phyloP scores from a whole-genome alignment of 2,329 filamentous ascomycete species.

The Beauveria scarabaeidicola region DNA sequence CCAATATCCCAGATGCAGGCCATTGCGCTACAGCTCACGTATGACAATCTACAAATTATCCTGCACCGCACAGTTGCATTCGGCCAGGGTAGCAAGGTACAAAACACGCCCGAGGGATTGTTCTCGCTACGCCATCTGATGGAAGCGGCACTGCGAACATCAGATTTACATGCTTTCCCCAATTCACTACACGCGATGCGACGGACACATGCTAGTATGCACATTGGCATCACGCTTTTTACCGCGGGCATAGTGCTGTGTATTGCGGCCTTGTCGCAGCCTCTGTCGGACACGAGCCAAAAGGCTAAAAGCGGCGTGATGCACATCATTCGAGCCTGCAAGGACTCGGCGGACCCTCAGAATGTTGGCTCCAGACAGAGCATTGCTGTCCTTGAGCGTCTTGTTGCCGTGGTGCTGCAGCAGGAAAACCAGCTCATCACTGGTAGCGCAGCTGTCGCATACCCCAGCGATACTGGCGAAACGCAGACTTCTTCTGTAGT shows the following conservation, averaged over 20 bases:
- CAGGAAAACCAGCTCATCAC: conserved; percentile 11
- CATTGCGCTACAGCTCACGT: conserved; percentile 6
- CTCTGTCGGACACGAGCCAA: conserved; percentile 4
- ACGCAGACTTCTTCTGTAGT: background rate
- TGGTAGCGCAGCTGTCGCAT: background rate
- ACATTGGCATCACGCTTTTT: conserved; percentile 11
- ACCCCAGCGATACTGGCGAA: background rate
- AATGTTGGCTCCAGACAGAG: conserved; percentile 7
- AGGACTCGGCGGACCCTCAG: background rate
- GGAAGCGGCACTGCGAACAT: conserved; percentile 1
- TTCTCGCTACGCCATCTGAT: conserved; percentile 3
- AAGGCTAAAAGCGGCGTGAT: conserved; percentile 9
- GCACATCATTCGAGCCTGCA: conserved; percentile 9
- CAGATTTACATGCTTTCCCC: background rate
- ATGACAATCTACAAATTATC: conserved; percentile 10
- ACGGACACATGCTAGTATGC: conserved; percentile 9
- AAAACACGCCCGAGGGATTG: background rate
- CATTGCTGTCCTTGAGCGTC: conserved; percentile 9
- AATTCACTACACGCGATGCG: background rate
- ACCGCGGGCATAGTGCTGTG: conserved; percentile 11
- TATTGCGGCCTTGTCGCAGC: conserved; percentile 3
- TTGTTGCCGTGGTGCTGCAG: conserved; percentile 7
- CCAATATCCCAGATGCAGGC: conserved; percentile 7
- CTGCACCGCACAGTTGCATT: conserved; percentile 6
- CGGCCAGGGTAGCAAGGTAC: background rate